Conservation (phyloP, 2,329 filamentous ascomycete species). For the Colletotrichum gigasporum region DNA sequence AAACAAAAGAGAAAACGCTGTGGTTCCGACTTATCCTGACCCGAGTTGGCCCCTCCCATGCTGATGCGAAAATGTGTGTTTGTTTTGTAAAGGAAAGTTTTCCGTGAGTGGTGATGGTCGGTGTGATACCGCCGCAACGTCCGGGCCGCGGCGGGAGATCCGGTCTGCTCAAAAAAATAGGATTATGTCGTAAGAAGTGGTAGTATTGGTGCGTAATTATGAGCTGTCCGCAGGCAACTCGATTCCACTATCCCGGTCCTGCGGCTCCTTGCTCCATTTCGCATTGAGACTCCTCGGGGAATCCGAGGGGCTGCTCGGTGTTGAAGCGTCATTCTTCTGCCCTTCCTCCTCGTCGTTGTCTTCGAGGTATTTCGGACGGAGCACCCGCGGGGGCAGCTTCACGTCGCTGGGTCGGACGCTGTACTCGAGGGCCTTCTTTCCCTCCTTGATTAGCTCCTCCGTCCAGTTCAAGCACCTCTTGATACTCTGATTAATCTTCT, state of each 20-base stretch:
- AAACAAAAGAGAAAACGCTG: conserved; percentile 27
- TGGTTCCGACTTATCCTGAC: conserved; percentile 26
- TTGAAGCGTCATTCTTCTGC: conserved; percentile 34
- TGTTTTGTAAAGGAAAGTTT: conserved; percentile 1
- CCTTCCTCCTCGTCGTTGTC: conserved; percentile 51
- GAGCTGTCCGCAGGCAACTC: conserved; percentile 54
- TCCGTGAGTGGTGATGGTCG: conserved; percentile 34
- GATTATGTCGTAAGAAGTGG: background rate
- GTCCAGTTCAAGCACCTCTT: conserved; percentile 90
- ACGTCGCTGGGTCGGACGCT: conserved; percentile 82
- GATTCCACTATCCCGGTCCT: conserved; percentile 62
- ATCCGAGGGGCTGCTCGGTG: conserved; percentile 14
- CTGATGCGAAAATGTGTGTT: background rate
- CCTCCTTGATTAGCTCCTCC: conserved; percentile 89
- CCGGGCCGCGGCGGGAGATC: conserved; percentile 27
- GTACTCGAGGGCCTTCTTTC: conserved; percentile 86
- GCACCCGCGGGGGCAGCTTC: conserved; percentile 81
- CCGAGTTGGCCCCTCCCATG: conserved; percentile 14
- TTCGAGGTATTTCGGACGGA: conserved; percentile 72
- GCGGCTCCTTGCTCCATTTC: conserved; percentile 29
- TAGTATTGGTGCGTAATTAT: conserved; percentile 32
- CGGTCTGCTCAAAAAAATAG: conserved; percentile 21
- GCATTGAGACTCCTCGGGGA: conserved; percentile 20
- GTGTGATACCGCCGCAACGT: conserved; percentile 29
- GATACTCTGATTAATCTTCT: conserved; percentile 95